Percentiles rank a stretch among this genome's conserved stretches.
Evolutionary conservation across 352 stramenopile species (phyloP).

Genomic region (Pythium myriotylum): DNA sequence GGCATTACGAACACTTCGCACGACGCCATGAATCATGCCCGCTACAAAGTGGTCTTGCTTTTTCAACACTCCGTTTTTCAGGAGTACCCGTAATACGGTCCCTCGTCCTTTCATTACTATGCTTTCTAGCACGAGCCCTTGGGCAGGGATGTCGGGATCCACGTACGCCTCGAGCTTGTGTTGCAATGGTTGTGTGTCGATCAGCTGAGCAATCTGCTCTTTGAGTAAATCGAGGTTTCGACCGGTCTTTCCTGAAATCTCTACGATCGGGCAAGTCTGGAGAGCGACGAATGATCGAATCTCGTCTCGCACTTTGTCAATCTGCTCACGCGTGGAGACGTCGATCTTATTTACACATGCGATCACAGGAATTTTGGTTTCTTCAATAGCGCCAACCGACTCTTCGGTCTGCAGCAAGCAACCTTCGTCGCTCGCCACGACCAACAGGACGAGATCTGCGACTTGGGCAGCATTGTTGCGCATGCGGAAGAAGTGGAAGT

Average conservation of each 20-base stretch:
- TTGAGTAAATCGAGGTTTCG: constrained; percentile 59
- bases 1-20: constrained; percentile 62
- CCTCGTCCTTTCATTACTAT: constrained; percentile 64
- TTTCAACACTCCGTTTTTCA: constrained; percentile 64
- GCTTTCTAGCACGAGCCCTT: constrained; percentile 79
- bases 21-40: constrained; percentile 83
- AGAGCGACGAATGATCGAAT: constrained; percentile 82
- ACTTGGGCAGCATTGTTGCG: constrained; percentile 94
- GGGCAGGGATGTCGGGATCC: constrained; percentile 34
- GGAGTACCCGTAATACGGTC: constrained; percentile 71
- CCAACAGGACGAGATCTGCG: constrained; percentile 97
- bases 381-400: constrained; percentile 91
- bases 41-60: constrained; percentile 81
- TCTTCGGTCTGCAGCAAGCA: constrained; percentile 98
- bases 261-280: constrained; percentile 68
- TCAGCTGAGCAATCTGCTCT: constrained; percentile 39
- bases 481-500: constrained; percentile 99
- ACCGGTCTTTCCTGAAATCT: constrained; percentile 72
- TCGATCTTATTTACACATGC: constrained; percentile 92
- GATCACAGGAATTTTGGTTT: constrained; percentile 67
- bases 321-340: constrained; percentile 39
- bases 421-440: constrained; percentile 99
- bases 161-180: constrained; percentile 45
- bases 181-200: constrained; percentile 35
- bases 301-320: constrained; percentile 55